These are phyloP conservation scores for Zygosaccharomyces sapae DNA, from an alignment of 1,139 yeast species.

Conservation along the genomic window DNA sequence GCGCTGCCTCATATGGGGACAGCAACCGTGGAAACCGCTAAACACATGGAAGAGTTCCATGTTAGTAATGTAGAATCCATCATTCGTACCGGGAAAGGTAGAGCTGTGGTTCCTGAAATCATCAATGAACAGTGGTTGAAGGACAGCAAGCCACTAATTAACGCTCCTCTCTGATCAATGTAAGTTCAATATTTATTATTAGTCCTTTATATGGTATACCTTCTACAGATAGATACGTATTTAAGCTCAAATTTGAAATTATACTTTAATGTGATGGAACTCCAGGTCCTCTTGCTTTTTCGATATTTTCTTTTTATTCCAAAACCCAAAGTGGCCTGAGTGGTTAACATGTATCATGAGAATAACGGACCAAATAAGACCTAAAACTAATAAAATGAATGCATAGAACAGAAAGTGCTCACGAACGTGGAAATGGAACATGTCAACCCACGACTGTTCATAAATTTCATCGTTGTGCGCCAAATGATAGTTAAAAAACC, in stretches of 20 bases:
- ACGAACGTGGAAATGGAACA: conserved; percentile 25
- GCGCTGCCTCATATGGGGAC: conserved; percentile 85
- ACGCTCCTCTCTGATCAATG: neutral
- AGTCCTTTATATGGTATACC: conserved; percentile 1
- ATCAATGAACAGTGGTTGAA: conserved; percentile 31
- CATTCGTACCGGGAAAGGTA: conserved; percentile 56
- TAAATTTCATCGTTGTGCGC: conserved; percentile 24
- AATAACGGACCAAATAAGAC: conserved; percentile 19
- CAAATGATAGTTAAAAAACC: conserved; percentile 34
- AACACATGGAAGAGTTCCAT: conserved; percentile 52
- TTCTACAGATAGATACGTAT: neutral
- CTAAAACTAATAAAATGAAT: conserved; percentile 15
- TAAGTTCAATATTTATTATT: neutral
- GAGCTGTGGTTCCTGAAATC: conserved; percentile 67
- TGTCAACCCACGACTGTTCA: conserved; percentile 17
- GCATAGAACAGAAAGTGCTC: conserved; percentile 25
- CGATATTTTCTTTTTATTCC: conserved; percentile 10
- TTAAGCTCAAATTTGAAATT: neutral
- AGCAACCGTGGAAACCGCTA: conserved; percentile 54
- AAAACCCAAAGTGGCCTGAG: conserved; percentile 10
- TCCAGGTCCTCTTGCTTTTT: conserved; percentile 19
- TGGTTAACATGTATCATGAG: conserved; percentile 12
- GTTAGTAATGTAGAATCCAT: conserved; percentile 40
- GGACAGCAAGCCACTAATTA: conserved; percentile 16
- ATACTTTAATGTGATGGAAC: conserved; percentile 24